A percentile compares a stretch with the other conserved stretches of the same genome.
Conservation (phyloP, 352 stramenopile genomes). For the Pythium phragmitis region DNA sequence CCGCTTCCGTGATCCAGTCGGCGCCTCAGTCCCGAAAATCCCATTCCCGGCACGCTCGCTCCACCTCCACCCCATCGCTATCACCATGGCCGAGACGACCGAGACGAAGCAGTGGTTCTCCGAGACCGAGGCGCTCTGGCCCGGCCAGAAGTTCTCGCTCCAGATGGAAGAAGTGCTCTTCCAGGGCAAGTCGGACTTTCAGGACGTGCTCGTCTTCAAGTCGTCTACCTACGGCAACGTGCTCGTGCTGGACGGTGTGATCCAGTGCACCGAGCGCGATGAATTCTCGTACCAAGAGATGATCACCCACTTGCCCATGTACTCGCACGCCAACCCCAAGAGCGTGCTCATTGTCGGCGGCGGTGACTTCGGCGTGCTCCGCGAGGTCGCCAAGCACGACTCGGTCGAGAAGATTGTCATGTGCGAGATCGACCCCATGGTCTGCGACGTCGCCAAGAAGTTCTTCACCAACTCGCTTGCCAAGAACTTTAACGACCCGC, state of each 20-base stretch:
- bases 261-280: slow-evolving; percentile 98
- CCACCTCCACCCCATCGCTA: slow-evolving; percentile 7
- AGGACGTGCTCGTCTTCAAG: slow-evolving; percentile 99
- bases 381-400: slow-evolving; percentile 94
- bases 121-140: slow-evolving; percentile 95
- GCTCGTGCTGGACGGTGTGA: slow-evolving; percentile 98
- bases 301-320: slow-evolving; percentile 98
- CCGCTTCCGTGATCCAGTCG: background rate
- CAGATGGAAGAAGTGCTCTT: slow-evolving; percentile 94
- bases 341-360: slow-evolving; percentile 97
- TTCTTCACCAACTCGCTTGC: slow-evolving; percentile 91
- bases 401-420: slow-evolving; percentile 96
- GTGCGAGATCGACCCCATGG: slow-evolving; percentile 98
- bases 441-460: slow-evolving; percentile 95
- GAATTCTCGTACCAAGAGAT: slow-evolving; percentile 99
- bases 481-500: slow-evolving; percentile 94
- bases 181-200: slow-evolving; percentile 95
- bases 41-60: background rate
- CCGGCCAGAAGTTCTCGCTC: slow-evolving; percentile 90
- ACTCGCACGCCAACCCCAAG: slow-evolving; percentile 94
- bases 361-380: slow-evolving; percentile 96
- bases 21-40: slow-evolving; percentile 22
- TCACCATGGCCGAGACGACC: slow-evolving; percentile 32
- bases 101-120: slow-evolving; percentile 90
- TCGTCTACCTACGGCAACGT: slow-evolving; percentile 97